A percentile compares a stretch with the other conserved stretches of the same genome.
Evolutionary conservation across 1,139 yeast species (phyloP).

Genomic region (Suhomyces choctaworum): DNA sequence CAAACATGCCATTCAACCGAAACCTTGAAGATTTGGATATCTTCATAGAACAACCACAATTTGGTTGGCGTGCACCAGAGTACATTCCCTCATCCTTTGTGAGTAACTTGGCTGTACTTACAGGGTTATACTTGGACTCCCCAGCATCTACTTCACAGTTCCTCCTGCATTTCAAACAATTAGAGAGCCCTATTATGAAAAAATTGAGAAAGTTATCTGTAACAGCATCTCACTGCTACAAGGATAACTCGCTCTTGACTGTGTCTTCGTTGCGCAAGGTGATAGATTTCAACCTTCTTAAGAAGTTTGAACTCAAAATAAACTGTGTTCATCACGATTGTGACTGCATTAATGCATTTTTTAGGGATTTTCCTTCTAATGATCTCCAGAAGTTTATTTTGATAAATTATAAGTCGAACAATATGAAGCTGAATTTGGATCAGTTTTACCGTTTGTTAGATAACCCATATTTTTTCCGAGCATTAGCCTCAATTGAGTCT

Average conservation of each 20-base stretch:
- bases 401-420: constrained; percentile 27
- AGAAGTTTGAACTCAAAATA: constrained; percentile 25
- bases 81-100: not conserved
- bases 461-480: constrained; percentile 15
- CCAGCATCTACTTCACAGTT: constrained; percentile 22
- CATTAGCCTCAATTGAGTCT: constrained; percentile 17
- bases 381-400: constrained; percentile 21
- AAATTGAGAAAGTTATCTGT: constrained; percentile 21
- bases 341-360: constrained; percentile 25
- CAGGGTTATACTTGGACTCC: constrained; percentile 22
- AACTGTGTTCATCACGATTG: constrained; percentile 26
- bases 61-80: constrained; percentile 5
- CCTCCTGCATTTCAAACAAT: constrained; percentile 13
- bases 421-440: constrained; percentile 20
- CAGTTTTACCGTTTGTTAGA: constrained; percentile 23
- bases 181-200: constrained; percentile 9
- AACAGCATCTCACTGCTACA: constrained; percentile 23
- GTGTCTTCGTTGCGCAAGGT: constrained; percentile 17
- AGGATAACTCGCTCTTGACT: constrained; percentile 17
- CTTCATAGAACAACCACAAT: constrained; percentile 16
- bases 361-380: constrained; percentile 19
- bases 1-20: constrained; percentile 21
- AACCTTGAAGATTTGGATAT: constrained; percentile 24
- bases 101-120: constrained; percentile 5
- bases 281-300: constrained; percentile 18